These are phyloP conservation scores for Eimeria necatrix DNA, from an alignment of 169 alveolate species.

Conservation along the genomic window DNA sequence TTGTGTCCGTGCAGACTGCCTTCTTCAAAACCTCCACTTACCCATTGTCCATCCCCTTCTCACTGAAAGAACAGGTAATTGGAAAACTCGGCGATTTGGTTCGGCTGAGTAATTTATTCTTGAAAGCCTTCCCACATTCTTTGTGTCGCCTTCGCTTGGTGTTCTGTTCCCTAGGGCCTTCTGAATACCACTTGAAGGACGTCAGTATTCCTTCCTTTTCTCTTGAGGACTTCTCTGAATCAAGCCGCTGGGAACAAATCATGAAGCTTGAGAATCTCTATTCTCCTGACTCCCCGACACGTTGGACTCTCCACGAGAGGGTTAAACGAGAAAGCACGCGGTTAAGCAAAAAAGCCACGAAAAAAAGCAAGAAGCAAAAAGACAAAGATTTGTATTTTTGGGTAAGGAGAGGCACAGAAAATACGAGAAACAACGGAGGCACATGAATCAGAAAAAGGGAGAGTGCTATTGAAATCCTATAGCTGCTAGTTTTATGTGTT, in stretches of 20 bases:
- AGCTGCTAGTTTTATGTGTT: background rate
- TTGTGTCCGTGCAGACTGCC: background rate
- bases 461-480: too few relatives aligned
- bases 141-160: background rate
- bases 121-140: too few relatives aligned
- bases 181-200: background rate
- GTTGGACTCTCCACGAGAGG: background rate
- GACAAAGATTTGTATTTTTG: background rate
- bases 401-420: background rate
- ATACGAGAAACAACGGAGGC: too few relatives aligned
- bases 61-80: background rate
- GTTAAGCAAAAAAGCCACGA: background rate
- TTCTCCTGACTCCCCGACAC: background rate
- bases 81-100: background rate
- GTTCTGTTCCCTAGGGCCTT: background rate
- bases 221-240: background rate
- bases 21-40: background rate
- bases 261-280: background rate
- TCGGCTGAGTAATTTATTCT: too few relatives aligned
- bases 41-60: background rate
- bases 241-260: background rate
- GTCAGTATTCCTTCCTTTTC: background rate
- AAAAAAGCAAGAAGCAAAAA: background rate
- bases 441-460: too few relatives aligned
- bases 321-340: background rate